Conservation (phyloP, 78 protist species). For the Chrysochromulina parva region DNA sequence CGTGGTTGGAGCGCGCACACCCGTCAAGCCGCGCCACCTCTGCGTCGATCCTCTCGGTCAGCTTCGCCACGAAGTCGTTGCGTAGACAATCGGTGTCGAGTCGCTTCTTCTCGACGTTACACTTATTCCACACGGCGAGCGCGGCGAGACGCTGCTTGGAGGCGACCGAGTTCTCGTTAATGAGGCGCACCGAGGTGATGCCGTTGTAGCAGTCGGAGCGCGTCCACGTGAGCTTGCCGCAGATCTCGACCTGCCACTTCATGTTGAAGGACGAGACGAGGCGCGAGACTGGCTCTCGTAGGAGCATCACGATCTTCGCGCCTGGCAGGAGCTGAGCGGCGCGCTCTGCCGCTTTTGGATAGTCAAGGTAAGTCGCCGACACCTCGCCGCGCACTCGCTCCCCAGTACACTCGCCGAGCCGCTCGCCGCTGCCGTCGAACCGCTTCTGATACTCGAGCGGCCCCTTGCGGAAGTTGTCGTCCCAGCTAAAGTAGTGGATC, state of each 20-base stretch:
- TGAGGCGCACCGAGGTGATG: constrained; percentile 5
- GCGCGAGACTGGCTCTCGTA: not conserved
- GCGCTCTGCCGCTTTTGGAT: constrained; percentile 15
- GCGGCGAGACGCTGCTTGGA: constrained; percentile 4
- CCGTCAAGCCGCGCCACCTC: not conserved
- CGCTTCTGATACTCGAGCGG: constrained; percentile 12
- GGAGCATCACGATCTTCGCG: not conserved
- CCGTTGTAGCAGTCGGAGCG: constrained; percentile 25
- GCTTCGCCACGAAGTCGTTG: not conserved
- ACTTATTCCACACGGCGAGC: not conserved
- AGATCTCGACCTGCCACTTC: constrained; percentile 25
- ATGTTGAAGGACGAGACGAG: constrained; percentile 31
- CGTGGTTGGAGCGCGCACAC: not conserved
- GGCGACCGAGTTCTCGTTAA: constrained; percentile 5
- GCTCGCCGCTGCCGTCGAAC: not conserved
- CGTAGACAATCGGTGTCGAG: not conserved
- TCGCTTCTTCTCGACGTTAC: not conserved
- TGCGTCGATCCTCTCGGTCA: not conserved
- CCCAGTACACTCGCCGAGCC: not conserved
- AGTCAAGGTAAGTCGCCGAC: not conserved
- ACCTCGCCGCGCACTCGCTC: not conserved
- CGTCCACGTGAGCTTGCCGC: constrained; percentile 13
- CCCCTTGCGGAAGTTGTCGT: constrained; percentile 4
- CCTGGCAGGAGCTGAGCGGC: not conserved
- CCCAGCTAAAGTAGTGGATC: constrained; percentile 4